Evolutionary conservation across 495 filamentous ascomycete species (phyloP).

Genomic region (Hypoxylon rickii): DNA sequence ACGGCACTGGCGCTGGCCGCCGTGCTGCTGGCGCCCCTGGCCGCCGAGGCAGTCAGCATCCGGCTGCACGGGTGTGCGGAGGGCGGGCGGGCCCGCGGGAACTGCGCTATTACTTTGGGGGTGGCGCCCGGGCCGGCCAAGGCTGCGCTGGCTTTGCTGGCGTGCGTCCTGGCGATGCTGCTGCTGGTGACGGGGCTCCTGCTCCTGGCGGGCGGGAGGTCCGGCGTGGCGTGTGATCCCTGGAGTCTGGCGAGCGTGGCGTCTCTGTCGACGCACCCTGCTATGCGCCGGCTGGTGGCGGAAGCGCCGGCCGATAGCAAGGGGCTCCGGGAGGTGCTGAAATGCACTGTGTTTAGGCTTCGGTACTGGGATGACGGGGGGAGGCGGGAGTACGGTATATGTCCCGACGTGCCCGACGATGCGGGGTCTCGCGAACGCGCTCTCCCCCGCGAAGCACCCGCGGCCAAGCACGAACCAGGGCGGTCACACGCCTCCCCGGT

Average conservation of each 20-base stretch:
- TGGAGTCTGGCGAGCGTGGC: slow-evolving; percentile 44
- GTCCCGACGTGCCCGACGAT: slow-evolving; percentile 16
- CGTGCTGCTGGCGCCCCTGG: slow-evolving; percentile 39
- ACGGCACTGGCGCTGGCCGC: slow-evolving; percentile 37
- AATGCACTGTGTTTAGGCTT: slow-evolving; percentile 20
- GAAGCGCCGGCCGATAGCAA: not conserved
- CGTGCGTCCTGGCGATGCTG: slow-evolving; percentile 31
- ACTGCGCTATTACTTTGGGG: slow-evolving; percentile 40
- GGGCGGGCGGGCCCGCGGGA: slow-evolving; percentile 25
- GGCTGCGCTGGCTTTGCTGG: slow-evolving; percentile 35
- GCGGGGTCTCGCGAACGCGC: slow-evolving; percentile 2
- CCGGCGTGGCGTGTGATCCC: slow-evolving; percentile 40
- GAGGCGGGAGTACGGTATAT: slow-evolving; percentile 39
- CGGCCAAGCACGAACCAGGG: not conserved
- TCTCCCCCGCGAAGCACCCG: not conserved
- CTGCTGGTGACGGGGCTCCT: slow-evolving; percentile 24
- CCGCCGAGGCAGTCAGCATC: slow-evolving; percentile 43
- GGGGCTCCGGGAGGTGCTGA: slow-evolving; percentile 29
- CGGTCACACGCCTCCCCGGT: slow-evolving; percentile 34
- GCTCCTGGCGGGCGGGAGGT: slow-evolving; percentile 29
- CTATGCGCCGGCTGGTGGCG: slow-evolving; percentile 6
- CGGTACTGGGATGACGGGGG: slow-evolving; percentile 28
- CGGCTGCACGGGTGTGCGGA: slow-evolving; percentile 42
- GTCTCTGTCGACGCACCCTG: slow-evolving; percentile 26
- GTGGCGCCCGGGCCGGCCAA: slow-evolving; percentile 33